Evolutionary conservation across 78 protist genomes (phyloP).

Genomic region (Dictyostelium purpureum): DNA sequence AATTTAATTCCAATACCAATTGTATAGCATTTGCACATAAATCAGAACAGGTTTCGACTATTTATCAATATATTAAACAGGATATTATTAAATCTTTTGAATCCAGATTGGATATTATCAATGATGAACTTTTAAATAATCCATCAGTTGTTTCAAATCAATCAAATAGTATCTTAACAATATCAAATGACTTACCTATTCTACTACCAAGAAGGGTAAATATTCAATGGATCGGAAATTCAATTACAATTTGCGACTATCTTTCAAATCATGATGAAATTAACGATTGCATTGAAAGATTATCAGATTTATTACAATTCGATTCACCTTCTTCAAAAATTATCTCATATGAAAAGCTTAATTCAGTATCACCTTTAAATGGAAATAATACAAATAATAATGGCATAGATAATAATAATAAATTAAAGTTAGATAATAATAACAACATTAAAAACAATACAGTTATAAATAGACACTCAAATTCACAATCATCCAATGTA

Average conservation of each 20-base stretch:
- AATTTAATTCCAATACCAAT: neutral
- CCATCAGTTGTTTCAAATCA: neutral
- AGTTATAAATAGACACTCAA: neutral
- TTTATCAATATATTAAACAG: neutral
- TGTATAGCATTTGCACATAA: neutral
- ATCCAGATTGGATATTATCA: neutral
- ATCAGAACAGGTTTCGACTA: neutral
- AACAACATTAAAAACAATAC: neutral
- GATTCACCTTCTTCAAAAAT: neutral
- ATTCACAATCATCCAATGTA: neutral
- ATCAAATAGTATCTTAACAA: neutral
- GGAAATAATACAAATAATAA: neutral
- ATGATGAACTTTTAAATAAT: neutral
- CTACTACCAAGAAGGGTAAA: conserved; percentile 15
- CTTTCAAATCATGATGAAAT: neutral
- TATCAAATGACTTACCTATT: neutral
- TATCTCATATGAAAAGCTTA: neutral
- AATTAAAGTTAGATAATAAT: too few relatives aligned
- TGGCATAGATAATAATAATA: neutral
- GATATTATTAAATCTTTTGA: neutral
- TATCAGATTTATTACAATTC: conserved; percentile 1
- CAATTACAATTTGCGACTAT: neutral
- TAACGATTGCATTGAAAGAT: neutral
- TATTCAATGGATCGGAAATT: neutral
- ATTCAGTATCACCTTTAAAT: conserved; percentile 1